Conservation (phyloP, 169 alveolate genomes). For the Plasmodium inui region DNA sequence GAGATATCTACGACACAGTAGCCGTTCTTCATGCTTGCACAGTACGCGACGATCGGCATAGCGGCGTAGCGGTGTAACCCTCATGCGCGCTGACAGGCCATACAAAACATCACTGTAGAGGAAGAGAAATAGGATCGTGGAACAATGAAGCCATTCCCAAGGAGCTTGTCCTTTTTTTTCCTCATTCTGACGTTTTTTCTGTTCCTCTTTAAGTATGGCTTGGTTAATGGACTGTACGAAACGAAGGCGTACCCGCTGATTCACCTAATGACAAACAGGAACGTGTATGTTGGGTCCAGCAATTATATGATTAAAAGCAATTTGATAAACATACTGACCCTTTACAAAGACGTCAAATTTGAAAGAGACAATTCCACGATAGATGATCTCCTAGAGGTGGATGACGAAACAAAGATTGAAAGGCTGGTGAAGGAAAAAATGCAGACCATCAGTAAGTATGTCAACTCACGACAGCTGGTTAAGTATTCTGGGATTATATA, state of each 20-base stretch:
- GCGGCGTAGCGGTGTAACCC: neutral
- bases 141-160: neutral
- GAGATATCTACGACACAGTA: neutral
- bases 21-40: neutral
- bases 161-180: neutral
- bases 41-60: neutral
- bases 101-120: neutral
- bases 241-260: constrained; percentile 55
- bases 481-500: constrained; percentile 51
- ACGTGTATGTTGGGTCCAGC: constrained; percentile 13
- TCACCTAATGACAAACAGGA: constrained; percentile 19
- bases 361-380: neutral
- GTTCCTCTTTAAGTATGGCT: constrained; percentile 33
- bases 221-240: constrained; percentile 34
- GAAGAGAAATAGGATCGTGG: neutral
- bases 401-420: constrained; percentile 50
- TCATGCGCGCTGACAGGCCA: neutral
- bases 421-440: constrained; percentile 33
- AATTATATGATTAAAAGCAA: constrained; percentile 28
- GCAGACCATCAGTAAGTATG: constrained; percentile 18
- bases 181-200: neutral
- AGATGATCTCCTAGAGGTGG: constrained; percentile 34
- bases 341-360: constrained; percentile 29
- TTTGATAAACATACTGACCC: constrained; percentile 28
- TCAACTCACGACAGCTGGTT: constrained; percentile 3